These are phyloP conservation scores for Ganoderma multipileum DNA, from an alignment of 1,284 basidiomycete genomes.

Conservation along the genomic window DNA sequence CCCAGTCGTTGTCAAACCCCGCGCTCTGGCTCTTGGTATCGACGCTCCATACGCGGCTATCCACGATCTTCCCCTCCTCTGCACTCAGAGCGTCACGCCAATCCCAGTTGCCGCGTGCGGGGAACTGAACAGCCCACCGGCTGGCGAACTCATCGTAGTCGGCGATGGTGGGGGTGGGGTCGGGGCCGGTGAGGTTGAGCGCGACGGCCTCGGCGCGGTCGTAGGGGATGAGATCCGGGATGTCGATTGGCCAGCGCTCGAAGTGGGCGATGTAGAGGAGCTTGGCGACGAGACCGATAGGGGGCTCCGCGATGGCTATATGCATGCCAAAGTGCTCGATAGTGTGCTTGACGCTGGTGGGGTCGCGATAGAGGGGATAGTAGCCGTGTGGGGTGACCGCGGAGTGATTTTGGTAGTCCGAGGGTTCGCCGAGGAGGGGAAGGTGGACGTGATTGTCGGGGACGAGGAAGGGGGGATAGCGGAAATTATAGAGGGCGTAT, in stretches of 20 bases:
- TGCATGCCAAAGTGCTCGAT: slow-evolving; percentile 50
- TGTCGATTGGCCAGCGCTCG: slow-evolving; percentile 54
- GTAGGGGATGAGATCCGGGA: slow-evolving; percentile 53
- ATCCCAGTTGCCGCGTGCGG: slow-evolving; percentile 45
- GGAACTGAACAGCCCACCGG: slow-evolving; percentile 41
- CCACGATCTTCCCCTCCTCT: slow-evolving; percentile 34
- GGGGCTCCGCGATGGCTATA: slow-evolving; percentile 53
- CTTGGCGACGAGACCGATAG: slow-evolving; percentile 63
- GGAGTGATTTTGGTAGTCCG: slow-evolving; percentile 42
- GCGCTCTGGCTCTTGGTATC: slow-evolving; percentile 42
- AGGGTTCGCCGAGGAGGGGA: slow-evolving; percentile 48
- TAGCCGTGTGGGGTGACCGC: slow-evolving; percentile 57
- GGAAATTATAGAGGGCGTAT: slow-evolving; percentile 50
- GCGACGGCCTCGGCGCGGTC: slow-evolving; percentile 51
- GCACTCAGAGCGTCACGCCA: slow-evolving; percentile 43
- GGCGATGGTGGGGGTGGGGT: slow-evolving; percentile 63
- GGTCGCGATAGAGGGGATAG: slow-evolving; percentile 62
- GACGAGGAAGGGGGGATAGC: slow-evolving; percentile 64
- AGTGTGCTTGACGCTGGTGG: slow-evolving; percentile 28
- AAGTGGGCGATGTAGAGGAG: slow-evolving; percentile 67
- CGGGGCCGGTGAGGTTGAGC: slow-evolving; percentile 42
- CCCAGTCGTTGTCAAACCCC: slow-evolving; percentile 66
- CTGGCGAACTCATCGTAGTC: slow-evolving; percentile 68
- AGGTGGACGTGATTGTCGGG: slow-evolving; percentile 65
- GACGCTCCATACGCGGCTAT: slow-evolving; percentile 32